Conservation (phyloP, 352 stramenopile species). For the Phytophthora pinifolia region DNA sequence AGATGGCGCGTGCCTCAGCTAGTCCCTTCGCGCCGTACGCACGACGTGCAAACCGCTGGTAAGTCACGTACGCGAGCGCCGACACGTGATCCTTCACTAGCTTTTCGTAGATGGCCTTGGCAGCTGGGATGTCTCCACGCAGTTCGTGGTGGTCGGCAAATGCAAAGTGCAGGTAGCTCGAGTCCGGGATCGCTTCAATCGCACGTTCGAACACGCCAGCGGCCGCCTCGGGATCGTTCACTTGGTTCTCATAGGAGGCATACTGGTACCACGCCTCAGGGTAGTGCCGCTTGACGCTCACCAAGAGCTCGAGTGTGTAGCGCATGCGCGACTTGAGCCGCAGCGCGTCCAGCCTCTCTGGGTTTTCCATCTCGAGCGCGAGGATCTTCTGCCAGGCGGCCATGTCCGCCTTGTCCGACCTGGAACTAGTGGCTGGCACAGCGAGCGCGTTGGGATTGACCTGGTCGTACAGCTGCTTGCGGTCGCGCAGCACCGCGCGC, state of each 20-base stretch:
- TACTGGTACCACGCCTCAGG: conserved; percentile 89
- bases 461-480: conserved; percentile 82
- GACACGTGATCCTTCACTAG: conserved; percentile 75
- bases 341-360: conserved; percentile 77
- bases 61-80: conserved; percentile 80
- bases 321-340: conserved; percentile 79
- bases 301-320: conserved; percentile 81
- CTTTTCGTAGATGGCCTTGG: conserved; percentile 83
- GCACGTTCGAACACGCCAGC: conserved; percentile 68
- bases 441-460: conserved; percentile 75
- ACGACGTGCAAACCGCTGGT: conserved; percentile 81
- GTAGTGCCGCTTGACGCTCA: conserved; percentile 76
- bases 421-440: conserved; percentile 41
- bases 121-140: conserved; percentile 55
- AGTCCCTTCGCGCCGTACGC: conserved; percentile 75
- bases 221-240: conserved; percentile 69
- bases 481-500: conserved; percentile 75
- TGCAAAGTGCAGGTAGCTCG: conserved; percentile 80
- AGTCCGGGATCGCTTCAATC: conserved; percentile 77
- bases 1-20: conserved; percentile 75
- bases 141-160: conserved; percentile 83
- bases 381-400: conserved; percentile 78
- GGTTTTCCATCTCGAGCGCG: conserved; percentile 77
- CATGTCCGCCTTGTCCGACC: conserved; percentile 55
- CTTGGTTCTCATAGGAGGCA: conserved; percentile 76